Base-by-base conservation (phyloP, 1,284 basidiomycete species). In the Tilletia setariae region DNA sequence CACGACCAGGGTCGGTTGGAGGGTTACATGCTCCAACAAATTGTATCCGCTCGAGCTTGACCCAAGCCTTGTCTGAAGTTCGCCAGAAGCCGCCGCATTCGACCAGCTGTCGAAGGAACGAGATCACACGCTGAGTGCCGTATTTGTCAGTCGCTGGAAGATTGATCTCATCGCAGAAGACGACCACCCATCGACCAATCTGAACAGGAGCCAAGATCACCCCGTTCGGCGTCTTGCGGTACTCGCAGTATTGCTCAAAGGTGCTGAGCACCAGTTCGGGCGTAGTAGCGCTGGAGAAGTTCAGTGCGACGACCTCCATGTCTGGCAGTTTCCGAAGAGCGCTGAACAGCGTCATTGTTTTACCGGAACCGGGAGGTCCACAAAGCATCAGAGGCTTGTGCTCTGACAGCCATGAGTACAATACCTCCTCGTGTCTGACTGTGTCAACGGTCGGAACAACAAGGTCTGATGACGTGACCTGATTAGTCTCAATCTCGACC, bases 141-240 rank as follows among this genome's bases (percentile, higher is more conserved):
- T 99, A 99, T 84, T 95, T 96, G 86, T 99, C 96, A 2, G 90
- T 88, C 2, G 96, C 93, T 0, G 97, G 96, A 21, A 99, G 85
- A 81, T 99, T 99, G 86, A 99, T 98, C 84, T 99, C 96, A 83
- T 99, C 96, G 83, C 96, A 99, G 86, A 99, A 99, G 19, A 99
- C 90, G 42, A 98, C 95, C 65, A 99, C 87, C 95, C 96, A 98
- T 51, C 94, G 90, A 13, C 96, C 95, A 71, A 98, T 94, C 82
- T 98, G 94, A 0, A 90, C 85, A 7, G 96, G 96, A 1, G 94
- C 90, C 66, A 99, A 88, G 47, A 98, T 89, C 47, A 96, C 91
- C 19, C 96, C 97, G 78, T 94, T 97, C 0, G 95, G 93, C 6
- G 96, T 98, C 85, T 98, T 98, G 72, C 93, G 88, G 82, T 97